Base-by-base conservation (phyloP, 2,329 filamentous ascomycete species). In the Arthrobotrys conoides region DNA sequence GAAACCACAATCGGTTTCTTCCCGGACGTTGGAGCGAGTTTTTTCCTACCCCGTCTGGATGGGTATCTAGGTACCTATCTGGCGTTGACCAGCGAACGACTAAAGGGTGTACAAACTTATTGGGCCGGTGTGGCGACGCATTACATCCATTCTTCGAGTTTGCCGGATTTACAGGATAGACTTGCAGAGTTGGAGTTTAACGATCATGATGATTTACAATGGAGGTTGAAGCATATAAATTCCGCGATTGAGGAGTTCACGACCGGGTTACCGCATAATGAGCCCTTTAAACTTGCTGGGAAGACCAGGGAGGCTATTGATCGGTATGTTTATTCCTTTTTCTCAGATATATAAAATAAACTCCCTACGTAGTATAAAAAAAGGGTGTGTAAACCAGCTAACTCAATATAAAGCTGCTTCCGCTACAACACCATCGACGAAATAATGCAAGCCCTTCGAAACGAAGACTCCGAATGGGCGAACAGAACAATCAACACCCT, bases 1-100 rank as follows among this genome's bases (percentile, higher is more conserved):
- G 96, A 99, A 86, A 99, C 96, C 3, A 97, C 90, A 8, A 99
- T 99, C 83, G 96, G 96, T 46, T 97, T 98, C 88, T 99, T 99
- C 88, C 96, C 96, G 5, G 96, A 99, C 83, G 96, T 99, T 61
- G 96, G 96, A 79, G 96, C 92, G 36, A 96, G 93, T 10, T 99
- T 98, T 87, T 98, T 98, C 88, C 87, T 99, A 68, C 93, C 96
- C 16, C 89, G 94, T 80, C 90, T 99, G 87, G 90, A 96, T 82
- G 96, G 96, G 63, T 87, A 90, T 76, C 86, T 97, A 71, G 96
- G 96, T 72, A 97, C 93, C 20, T 99, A 98, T 85, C 90, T 99
- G 51, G 96, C 94, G 20, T 87, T 99, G 80, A 99, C 96, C 6
- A 96, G 94, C 83, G 92, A 95, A 83, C 89, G 90, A 80, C 86